Evolutionary conservation across 176 grass and related monocot species (phyloP).

Genomic region (Phyllostachys edulis): DNA sequence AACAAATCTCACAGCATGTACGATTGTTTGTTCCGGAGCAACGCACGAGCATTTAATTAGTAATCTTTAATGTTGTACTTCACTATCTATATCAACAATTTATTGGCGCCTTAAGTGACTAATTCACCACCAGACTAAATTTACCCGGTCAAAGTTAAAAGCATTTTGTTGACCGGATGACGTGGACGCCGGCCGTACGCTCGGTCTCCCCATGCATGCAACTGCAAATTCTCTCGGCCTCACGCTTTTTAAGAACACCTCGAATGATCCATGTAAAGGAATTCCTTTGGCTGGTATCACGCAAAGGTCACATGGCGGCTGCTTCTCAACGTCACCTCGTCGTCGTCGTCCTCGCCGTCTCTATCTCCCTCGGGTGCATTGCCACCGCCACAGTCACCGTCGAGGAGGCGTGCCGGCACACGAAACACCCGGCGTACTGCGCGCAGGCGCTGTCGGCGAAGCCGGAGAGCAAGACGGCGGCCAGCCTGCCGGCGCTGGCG

Average conservation of each 20-base stretch:
- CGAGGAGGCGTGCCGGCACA: conserved; percentile 49
- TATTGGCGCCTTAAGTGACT: background rate
- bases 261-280: background rate
- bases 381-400: conserved; percentile 8
- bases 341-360: conserved; percentile 30
- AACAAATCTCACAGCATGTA: too few relatives aligned
- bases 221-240: conserved; percentile 3
- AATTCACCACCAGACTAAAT: background rate
- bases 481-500: conserved; percentile 34
- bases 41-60: too few relatives aligned
- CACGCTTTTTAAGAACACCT: background rate
- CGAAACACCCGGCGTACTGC: conserved; percentile 41
- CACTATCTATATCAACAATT: too few relatives aligned
- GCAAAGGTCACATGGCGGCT: conserved; percentile 39
- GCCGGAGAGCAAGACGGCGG: conserved; percentile 27
- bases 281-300: background rate
- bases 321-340: background rate
- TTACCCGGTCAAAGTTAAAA: conserved; percentile 7
- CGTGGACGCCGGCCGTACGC: background rate
- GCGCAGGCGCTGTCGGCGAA: conserved; percentile 25
- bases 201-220: conserved; percentile 5
- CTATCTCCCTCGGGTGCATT: background rate
- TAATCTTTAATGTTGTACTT: too few relatives aligned
- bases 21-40: too few relatives aligned
- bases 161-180: background rate